These are phyloP conservation scores for Lunasporangiospora selenospora DNA, from an alignment of 192 early-diverging fungal genomes.

Conservation along the genomic window DNA sequence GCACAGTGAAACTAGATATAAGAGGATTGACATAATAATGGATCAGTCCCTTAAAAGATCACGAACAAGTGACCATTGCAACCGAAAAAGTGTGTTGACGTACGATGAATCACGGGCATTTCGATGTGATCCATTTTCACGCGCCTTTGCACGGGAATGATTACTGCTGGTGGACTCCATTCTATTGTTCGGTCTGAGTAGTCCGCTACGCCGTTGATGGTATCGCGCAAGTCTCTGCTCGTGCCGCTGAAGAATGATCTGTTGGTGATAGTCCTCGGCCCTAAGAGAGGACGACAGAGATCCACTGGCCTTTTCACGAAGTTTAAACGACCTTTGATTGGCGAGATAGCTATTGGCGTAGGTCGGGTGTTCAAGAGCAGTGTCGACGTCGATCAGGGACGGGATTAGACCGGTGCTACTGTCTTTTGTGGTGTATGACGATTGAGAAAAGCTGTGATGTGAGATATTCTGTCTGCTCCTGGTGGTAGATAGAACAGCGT, in stretches of 20 bases:
- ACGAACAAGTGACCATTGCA: too few species aligned
- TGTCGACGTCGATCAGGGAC: slow-evolving; percentile 17
- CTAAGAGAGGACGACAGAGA: slow-evolving; percentile 4
- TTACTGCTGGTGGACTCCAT: slow-evolving; percentile 30
- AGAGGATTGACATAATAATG: too few species aligned
- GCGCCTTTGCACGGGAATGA: slow-evolving; percentile 4
- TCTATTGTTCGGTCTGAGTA: slow-evolving; percentile 1
- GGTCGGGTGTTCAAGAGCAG: slow-evolving; percentile 10
- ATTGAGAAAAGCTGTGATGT: slow-evolving; percentile 6
- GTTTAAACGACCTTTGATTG: slow-evolving; percentile 19
- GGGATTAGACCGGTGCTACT: slow-evolving; percentile 1
- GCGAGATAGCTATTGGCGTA: slow-evolving; percentile 10
- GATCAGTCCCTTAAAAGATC: too few species aligned
- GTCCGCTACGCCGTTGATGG: slow-evolving; percentile 14
- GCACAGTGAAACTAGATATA: not conserved
- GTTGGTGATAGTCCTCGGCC: slow-evolving; percentile 15
- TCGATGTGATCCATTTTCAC: slow-evolving; percentile 19
- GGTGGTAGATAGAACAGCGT: slow-evolving; percentile 21
- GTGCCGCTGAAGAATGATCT: slow-evolving; percentile 13
- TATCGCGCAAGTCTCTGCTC: slow-evolving; percentile 34
- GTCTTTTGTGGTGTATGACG: slow-evolving; percentile 4
- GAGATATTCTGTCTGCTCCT: slow-evolving; percentile 14
- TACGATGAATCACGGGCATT: slow-evolving; percentile 25
- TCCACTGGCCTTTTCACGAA: slow-evolving; percentile 2
- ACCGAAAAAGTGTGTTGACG: too few species aligned